Evolutionary conservation across 2,329 filamentous ascomycete genomes (phyloP).

Genomic region (Trichoderma cornu-damae): DNA sequence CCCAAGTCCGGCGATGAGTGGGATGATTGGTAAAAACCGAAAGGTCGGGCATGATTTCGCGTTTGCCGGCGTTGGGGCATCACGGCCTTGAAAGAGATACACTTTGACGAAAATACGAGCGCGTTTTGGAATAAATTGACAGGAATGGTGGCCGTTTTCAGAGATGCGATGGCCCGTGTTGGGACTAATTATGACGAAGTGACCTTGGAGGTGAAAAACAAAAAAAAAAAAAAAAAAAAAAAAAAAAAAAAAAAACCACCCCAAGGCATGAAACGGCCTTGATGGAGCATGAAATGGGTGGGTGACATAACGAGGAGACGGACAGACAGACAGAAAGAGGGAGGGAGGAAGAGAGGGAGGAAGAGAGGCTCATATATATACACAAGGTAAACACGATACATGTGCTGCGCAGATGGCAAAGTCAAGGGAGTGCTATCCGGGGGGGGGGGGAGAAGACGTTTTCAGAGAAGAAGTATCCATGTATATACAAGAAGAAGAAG

Average conservation of each 20-base stretch:
- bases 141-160: background rate
- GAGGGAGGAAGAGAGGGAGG: too few relatives aligned
- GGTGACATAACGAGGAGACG: too few relatives aligned
- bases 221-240: too few relatives aligned
- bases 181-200: constrained; percentile 11
- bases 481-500: too few relatives aligned
- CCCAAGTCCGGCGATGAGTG: constrained; percentile 53
- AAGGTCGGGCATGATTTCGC: constrained; percentile 21
- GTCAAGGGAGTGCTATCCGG: background rate
- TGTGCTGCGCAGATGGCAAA: background rate
- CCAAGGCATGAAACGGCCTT: too few relatives aligned
- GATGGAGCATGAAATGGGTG: background rate
- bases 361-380: too few relatives aligned
- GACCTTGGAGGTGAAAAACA: background rate
- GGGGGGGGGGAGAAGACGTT: constrained; percentile 16
- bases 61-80: constrained; percentile 18
- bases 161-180: background rate
- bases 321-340: too few relatives aligned
- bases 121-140: constrained; percentile 25
- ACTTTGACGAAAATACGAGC: constrained; percentile 21
- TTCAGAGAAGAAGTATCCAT: constrained; percentile 22
- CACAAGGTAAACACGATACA: too few relatives aligned
- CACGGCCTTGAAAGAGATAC: constrained; percentile 23
- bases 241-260: too few relatives aligned
- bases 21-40: constrained; percentile 61